These are phyloP conservation scores for Capsella rubella DNA, from an alignment of 441 rosid genomes.

Conservation along the genomic window DNA sequence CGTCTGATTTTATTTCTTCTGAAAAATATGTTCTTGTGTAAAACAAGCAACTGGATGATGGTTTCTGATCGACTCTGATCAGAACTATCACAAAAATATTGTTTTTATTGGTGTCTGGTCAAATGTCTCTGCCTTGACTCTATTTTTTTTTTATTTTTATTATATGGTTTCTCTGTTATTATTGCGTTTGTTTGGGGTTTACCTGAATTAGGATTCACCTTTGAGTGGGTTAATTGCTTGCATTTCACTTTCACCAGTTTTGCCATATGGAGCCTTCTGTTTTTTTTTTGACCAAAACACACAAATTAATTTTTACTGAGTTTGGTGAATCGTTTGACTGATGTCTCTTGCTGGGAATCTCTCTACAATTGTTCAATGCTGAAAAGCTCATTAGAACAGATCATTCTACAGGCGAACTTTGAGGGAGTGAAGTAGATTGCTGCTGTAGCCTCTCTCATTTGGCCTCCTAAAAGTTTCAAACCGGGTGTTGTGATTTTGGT, in stretches of 20 bases:
- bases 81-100: background rate
- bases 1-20: background rate
- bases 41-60: background rate
- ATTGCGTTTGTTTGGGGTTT: slow-evolving; percentile 28
- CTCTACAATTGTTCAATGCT: slow-evolving; percentile 2
- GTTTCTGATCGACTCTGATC: slow-evolving; percentile 19
- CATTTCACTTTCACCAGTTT: slow-evolving; percentile 31
- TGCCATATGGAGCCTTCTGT: slow-evolving; percentile 8
- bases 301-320: background rate
- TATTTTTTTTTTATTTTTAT: background rate
- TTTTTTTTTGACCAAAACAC: slow-evolving; percentile 22
- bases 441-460: background rate
- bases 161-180: slow-evolving; percentile 21
- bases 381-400: background rate
- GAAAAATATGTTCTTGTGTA: background rate
- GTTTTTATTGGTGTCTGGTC: background rate
- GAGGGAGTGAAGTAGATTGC: slow-evolving; percentile 6
- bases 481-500: slow-evolving; percentile 17
- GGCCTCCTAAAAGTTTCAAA: slow-evolving; percentile 5
- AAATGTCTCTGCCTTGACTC: background rate
- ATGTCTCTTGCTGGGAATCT: slow-evolving; percentile 22
- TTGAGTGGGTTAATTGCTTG: slow-evolving; percentile 17
- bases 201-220: slow-evolving; percentile 31
- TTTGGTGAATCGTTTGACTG: slow-evolving; percentile 24
- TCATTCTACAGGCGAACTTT: slow-evolving; percentile 7